Base-by-base conservation (phyloP, 169 alveolate species). In the Plasmodium ovale region DNA sequence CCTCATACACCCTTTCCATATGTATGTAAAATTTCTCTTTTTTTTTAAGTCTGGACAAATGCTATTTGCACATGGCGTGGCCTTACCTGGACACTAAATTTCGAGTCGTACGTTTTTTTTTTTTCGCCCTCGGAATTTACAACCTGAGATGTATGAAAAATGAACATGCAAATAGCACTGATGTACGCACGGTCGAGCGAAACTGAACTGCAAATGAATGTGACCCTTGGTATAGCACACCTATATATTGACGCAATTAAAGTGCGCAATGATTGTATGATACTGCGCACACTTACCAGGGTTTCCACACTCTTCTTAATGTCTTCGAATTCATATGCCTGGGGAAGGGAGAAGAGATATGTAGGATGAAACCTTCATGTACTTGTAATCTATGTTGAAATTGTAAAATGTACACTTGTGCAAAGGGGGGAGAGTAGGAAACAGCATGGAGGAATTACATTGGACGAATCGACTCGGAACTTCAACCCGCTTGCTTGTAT, bases 301-400 rank as follows among this genome's bases (percentile, higher is more conserved):
- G 27, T 47, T 51, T 64, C 3, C 64, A 60, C 89, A 31, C 64
- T 77, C 42, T 77, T 77, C 19, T 77, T 77, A 62, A 77, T 31
- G 58, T 77, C 89, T 64, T 77, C 89, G 47, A 44, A 35, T 25
- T 77, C 89, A 69, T 77, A 77, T 44, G 89, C 89, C 89, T 77
- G 21, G 16, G 23, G 64, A 77, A 77, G 19, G 21, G 25, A 16
- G 21, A 54, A 54, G 7, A 53, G n/a, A n/a, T n/a, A n/a, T n/a
- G n/a, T n/a, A n/a, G n/a, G n/a, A n/a, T n/a, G n/a, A n/a, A n/a
- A n/a, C n/a, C n/a, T n/a, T n/a, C n/a, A n/a, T n/a, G n/a, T n/a
- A n/a, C n/a, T n/a, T n/a, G n/a, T n/a, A n/a, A n/a, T n/a, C n/a
- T n/a, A n/a, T n/a, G n/a, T n/a, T 10, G n/a, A n/a, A 33, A 68